Evolutionary conservation across 1,284 basidiomycete species (phyloP).

Genomic region (Puccinia polysora): DNA sequence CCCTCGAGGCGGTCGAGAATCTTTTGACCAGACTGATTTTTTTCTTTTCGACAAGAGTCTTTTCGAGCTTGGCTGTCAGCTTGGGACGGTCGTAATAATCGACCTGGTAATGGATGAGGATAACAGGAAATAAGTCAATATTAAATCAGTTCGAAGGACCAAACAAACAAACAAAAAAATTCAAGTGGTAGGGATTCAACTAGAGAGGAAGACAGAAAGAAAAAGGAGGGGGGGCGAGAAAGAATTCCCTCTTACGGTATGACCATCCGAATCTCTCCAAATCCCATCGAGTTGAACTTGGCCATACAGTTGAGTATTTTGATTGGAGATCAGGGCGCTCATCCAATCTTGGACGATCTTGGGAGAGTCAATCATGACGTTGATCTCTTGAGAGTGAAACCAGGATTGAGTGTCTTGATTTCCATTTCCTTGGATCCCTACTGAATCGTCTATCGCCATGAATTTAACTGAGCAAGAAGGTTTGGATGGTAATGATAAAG

Average conservation of each 20-base stretch:
- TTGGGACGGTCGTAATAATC: slow-evolving; percentile 33
- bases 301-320: slow-evolving; percentile 67
- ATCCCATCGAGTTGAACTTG: slow-evolving; percentile 62
- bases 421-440: slow-evolving; percentile 67
- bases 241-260: slow-evolving; percentile 4
- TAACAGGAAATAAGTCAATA: background rate
- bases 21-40: no score
- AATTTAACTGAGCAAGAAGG: slow-evolving; percentile 63
- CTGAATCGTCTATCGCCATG: slow-evolving; percentile 66
- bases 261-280: slow-evolving; percentile 59
- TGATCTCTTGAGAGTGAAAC: slow-evolving; percentile 74
- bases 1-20: no score
- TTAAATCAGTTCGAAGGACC: background rate
- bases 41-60: background rate
- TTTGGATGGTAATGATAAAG: no score
- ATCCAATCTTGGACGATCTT: slow-evolving; percentile 64
- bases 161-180: background rate
- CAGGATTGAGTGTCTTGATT: slow-evolving; percentile 70
- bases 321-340: slow-evolving; percentile 63
- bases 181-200: background rate
- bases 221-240: background rate
- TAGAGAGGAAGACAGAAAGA: background rate
- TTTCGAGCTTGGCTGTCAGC: background rate
- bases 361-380: slow-evolving; percentile 67
- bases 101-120: background rate